These are phyloP conservation scores for Fusarium bactridioides DNA, from an alignment of 2,329 filamentous ascomycete species.

Conservation along the genomic window DNA sequence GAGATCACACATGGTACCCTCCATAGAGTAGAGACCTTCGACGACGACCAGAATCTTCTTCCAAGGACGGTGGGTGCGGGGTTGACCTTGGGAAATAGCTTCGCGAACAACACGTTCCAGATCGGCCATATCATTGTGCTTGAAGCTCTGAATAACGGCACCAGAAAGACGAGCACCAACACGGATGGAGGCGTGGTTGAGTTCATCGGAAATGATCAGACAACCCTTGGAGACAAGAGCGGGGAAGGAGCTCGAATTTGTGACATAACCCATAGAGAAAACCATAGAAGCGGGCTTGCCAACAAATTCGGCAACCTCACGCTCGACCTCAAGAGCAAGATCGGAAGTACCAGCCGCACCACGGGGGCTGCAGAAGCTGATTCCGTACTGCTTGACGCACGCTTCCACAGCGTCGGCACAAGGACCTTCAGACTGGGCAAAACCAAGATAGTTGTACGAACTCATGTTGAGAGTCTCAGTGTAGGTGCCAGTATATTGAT, in stretches of 20 bases:
- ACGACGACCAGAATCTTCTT: conserved; percentile 98
- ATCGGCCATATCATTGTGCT: conserved; percentile 94
- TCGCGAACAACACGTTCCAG: conserved; percentile 88
- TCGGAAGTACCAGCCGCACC: conserved; percentile 88
- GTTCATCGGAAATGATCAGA: conserved; percentile 93
- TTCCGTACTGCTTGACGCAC: conserved; percentile 82
- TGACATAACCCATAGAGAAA: conserved; percentile 99
- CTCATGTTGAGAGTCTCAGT: conserved; percentile 98
- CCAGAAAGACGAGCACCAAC: conserved; percentile 93
- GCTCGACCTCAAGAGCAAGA: conserved; percentile 87
- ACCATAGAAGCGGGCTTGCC: conserved; percentile 95
- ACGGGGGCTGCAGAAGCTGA: conserved; percentile 82
- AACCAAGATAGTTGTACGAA: conserved; percentile 99
- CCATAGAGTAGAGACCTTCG: conserved; percentile 98
- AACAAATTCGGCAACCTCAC: conserved; percentile 87
- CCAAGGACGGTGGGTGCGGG: conserved; percentile 97
- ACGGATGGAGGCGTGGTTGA: conserved; percentile 97
- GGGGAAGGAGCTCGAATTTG: conserved; percentile 92
- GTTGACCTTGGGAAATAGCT: conserved; percentile 94
- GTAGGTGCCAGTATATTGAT: conserved; percentile 85
- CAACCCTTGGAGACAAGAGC: conserved; percentile 92
- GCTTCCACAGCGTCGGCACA: conserved; percentile 95
- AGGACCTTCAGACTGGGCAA: conserved; percentile 95
- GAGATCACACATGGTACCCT: conserved; percentile 98
- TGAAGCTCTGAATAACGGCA: conserved; percentile 94